These are phyloP conservation scores for Colletotrichum sp. DNA, from an alignment of 2,329 filamentous ascomycete genomes.

Conservation along the genomic window DNA sequence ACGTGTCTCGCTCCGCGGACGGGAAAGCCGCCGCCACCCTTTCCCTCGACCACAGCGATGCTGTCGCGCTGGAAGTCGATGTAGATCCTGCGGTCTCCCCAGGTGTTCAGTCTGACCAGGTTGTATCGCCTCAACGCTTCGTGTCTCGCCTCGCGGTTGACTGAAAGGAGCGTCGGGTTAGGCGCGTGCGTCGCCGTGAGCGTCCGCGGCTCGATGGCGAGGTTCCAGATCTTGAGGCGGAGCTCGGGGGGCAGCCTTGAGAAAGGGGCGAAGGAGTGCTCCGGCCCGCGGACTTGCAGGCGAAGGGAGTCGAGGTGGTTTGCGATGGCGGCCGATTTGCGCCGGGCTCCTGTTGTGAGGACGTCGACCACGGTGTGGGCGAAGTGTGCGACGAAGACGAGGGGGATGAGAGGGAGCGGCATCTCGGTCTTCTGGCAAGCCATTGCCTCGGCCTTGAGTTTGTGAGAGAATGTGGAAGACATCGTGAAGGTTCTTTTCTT, in stretches of 20 bases:
- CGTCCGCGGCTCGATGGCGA: constrained; percentile 2
- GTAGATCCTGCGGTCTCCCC: constrained; percentile 18
- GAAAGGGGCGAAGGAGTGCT: constrained; percentile 10
- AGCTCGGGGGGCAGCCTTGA: constrained; percentile 9
- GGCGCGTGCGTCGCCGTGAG: constrained; percentile 14
- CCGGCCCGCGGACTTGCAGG: constrained; percentile 12
- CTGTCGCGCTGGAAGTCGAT: constrained; percentile 1
- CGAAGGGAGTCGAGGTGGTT: constrained; percentile 2
- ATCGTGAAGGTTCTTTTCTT: not conserved
- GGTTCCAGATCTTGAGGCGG: constrained; percentile 19
- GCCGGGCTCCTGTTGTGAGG: constrained; percentile 1
- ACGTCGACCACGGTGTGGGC: constrained; percentile 7
- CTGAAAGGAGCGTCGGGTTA: constrained; percentile 2
- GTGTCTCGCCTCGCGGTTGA: constrained; percentile 10
- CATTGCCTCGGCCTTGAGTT: constrained; percentile 1
- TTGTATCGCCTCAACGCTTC: constrained; percentile 6
- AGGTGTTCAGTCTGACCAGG: constrained; percentile 10
- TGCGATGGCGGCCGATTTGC: constrained; percentile 1
- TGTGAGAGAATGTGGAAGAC: not conserved
- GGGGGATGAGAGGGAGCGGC: constrained; percentile 11
- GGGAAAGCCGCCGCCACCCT: constrained; percentile 15
- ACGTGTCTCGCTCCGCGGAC: constrained; percentile 12
- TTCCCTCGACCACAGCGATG: constrained; percentile 14
- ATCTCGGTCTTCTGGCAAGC: not conserved
- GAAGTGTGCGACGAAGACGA: constrained; percentile 19